Conservation (phyloP, 2,329 filamentous ascomycete genomes). For the Blastomyces gilchristii region DNA sequence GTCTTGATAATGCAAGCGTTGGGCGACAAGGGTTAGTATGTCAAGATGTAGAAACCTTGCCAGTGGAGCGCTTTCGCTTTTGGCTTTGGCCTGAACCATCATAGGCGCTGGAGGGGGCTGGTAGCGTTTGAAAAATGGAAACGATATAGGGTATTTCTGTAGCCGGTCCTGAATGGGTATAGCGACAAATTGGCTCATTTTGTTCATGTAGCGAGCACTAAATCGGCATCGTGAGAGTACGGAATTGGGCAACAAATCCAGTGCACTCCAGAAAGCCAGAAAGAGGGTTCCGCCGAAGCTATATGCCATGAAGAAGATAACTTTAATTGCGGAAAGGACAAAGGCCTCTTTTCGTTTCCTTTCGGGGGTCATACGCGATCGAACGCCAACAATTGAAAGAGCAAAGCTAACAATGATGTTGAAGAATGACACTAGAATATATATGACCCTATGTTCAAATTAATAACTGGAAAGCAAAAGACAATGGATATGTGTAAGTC, state of each 20-base stretch:
- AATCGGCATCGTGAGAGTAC: background rate
- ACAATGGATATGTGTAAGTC: background rate
- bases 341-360: background rate
- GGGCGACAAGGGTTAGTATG: background rate
- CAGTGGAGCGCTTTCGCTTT: background rate
- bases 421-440: background rate
- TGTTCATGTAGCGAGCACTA: background rate
- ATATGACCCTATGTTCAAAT: background rate
- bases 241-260: background rate
- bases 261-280: background rate
- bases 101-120: background rate
- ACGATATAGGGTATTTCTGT: background rate
- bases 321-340: background rate
- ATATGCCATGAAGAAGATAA: background rate
- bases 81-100: background rate
- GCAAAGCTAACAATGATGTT: background rate
- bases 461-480: background rate
- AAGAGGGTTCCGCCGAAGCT: background rate
- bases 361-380: background rate
- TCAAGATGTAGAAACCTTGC: constrained; percentile 5
- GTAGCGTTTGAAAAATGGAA: background rate
- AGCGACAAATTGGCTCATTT: constrained; percentile 1
- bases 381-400: background rate
- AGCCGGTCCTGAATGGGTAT: background rate
- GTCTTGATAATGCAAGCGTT: constrained; percentile 6